phyloP scores from a whole-genome alignment of 1,284 basidiomycete genomes.

The Pterulicium gracile region DNA sequence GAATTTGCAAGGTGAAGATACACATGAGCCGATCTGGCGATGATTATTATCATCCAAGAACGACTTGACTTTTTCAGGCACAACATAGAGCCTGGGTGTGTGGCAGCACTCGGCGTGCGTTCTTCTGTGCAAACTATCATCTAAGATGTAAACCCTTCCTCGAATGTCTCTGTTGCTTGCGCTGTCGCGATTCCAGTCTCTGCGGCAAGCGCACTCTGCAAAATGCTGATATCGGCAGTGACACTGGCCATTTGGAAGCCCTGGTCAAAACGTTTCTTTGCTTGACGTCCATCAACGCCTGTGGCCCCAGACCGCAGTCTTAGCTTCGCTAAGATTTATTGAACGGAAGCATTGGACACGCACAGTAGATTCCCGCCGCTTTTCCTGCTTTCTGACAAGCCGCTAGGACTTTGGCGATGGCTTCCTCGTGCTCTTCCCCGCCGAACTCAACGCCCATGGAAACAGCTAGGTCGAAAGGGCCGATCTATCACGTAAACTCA shows the following conservation, averaged over 20 bases:
- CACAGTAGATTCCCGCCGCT: slow-evolving; percentile 20
- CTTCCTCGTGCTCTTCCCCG: slow-evolving; percentile 17
- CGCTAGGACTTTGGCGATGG: slow-evolving; percentile 16
- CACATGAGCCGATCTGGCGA: no score
- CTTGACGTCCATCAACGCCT: slow-evolving; percentile 21
- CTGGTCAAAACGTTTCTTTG: slow-evolving; percentile 18
- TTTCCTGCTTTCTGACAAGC: slow-evolving; percentile 16
- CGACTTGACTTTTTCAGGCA: no score
- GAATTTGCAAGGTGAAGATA: no score
- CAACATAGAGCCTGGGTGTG: no score
- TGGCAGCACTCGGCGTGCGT: no score
- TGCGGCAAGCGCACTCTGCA: slow-evolving; percentile 15
- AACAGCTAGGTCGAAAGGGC: slow-evolving; percentile 20
- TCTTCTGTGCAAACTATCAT: no score
- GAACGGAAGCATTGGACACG: slow-evolving; percentile 2
- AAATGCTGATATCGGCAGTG: slow-evolving; percentile 21
- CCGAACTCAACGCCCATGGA: slow-evolving; percentile 20
- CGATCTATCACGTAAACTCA: slow-evolving; percentile 13
- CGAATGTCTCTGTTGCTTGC: no score
- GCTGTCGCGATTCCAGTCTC: slow-evolving; percentile 11
- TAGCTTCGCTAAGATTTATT: background rate
- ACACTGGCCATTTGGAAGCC: slow-evolving; percentile 24
- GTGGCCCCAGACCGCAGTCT: background rate
- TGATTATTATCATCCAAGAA: no score
- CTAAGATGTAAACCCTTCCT: no score